phyloP scores from a whole-genome alignment of 805 yeast species.

The Scheffersomyces lignosus region DNA sequence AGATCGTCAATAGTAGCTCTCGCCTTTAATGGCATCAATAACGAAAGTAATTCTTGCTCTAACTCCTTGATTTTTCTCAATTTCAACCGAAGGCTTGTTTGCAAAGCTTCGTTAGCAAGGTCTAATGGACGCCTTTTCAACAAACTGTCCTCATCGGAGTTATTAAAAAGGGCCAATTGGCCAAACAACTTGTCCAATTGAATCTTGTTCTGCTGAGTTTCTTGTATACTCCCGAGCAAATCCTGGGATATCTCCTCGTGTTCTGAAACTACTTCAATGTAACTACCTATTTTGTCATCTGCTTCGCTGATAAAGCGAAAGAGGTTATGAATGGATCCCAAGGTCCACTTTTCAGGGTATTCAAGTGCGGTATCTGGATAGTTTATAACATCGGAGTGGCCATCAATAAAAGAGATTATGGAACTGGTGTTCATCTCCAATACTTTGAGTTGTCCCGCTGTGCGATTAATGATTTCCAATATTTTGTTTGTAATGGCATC shows the following conservation, averaged over 20 bases:
- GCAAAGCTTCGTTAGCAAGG: conserved; percentile 24
- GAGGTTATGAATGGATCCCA: conserved; percentile 15
- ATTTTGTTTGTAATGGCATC: conserved; percentile 16
- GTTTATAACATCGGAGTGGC: conserved; percentile 1
- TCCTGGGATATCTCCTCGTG: conserved; percentile 6
- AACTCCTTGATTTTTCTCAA: conserved; percentile 19
- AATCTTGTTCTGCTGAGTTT: conserved; percentile 14
- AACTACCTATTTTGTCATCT: conserved; percentile 1
- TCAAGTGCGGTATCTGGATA: conserved; percentile 9
- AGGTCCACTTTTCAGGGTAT: conserved; percentile 12
- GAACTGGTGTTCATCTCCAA: conserved; percentile 16
- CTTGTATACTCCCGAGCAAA: conserved; percentile 13
- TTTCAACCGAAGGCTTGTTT: conserved; percentile 26
- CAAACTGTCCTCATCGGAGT: conserved; percentile 9
- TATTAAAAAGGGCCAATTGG: conserved; percentile 21
- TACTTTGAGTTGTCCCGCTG: conserved; percentile 25
- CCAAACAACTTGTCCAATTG: conserved; percentile 26
- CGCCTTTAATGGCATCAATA: conserved; percentile 36
- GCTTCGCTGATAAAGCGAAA: not conserved
- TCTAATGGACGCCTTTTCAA: conserved; percentile 30
- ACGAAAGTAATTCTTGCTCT: conserved; percentile 21
- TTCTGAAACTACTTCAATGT: conserved; percentile 1
- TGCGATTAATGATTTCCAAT: conserved; percentile 20
- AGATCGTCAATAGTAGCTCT: conserved; percentile 15
- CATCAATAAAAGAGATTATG: conserved; percentile 4